Conservation (phyloP, 129 eudicot species). For the Saposhnikovia divaricata region DNA sequence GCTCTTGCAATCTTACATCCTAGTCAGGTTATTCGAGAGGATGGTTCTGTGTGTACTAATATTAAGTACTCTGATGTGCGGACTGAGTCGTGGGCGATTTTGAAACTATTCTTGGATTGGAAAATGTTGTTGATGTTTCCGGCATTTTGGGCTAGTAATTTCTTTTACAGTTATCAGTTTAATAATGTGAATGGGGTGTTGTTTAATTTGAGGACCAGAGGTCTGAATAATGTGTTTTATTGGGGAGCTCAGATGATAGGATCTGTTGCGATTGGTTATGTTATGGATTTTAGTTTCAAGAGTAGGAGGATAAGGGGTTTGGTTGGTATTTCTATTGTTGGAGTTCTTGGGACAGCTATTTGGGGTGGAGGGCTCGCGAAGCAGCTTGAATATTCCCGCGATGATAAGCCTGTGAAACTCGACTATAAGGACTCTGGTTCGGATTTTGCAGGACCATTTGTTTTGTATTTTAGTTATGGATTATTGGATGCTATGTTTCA, state of each 20-base stretch:
- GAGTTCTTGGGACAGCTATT: slow-evolving; percentile 62
- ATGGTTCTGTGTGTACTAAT: slow-evolving; percentile 70
- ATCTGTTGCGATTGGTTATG: slow-evolving; percentile 57
- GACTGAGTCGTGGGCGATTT: slow-evolving; percentile 35
- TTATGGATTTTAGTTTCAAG: slow-evolving; percentile 82
- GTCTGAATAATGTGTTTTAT: slow-evolving; percentile 75
- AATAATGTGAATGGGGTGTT: slow-evolving; percentile 76
- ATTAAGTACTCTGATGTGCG: slow-evolving; percentile 60
- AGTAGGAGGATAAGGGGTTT: slow-evolving; percentile 74
- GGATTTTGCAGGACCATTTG: slow-evolving; percentile 64
- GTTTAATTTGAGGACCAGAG: slow-evolving; percentile 79
- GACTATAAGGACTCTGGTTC: slow-evolving; percentile 60
- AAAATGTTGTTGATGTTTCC: slow-evolving; percentile 74
- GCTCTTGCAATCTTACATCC: slow-evolving; percentile 70
- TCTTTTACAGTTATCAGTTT: slow-evolving; percentile 81
- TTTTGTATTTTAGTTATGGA: slow-evolving; percentile 64
- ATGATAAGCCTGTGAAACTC: slow-evolving; percentile 24
- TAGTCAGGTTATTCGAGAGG: slow-evolving; percentile 62
- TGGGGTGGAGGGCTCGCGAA: slow-evolving; percentile 91
- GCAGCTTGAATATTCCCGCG: slow-evolving; percentile 46
- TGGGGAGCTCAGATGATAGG: slow-evolving; percentile 99
- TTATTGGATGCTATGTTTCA: slow-evolving; percentile 92
- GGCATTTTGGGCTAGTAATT: slow-evolving; percentile 89
- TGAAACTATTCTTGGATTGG: slow-evolving; percentile 66
- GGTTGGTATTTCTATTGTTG: slow-evolving; percentile 60